A percentile compares a stretch with the other conserved stretches of the same genome.
Conservation (phyloP, 345 rosid genomes). For the Ceriops zippeliana region DNA sequence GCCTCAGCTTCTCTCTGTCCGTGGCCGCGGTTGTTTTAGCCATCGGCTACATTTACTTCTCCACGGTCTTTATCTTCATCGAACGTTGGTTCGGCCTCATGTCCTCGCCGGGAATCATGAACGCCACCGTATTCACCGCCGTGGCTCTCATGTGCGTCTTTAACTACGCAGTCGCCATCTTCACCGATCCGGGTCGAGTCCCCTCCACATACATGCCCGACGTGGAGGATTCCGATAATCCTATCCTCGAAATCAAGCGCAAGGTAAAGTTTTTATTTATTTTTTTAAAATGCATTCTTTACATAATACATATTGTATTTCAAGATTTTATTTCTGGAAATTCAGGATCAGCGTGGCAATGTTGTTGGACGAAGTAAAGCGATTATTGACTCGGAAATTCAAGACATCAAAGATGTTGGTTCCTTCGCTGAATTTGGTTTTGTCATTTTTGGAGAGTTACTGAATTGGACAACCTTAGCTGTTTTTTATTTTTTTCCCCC, state of each 20-base stretch:
- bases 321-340: too few species aligned
- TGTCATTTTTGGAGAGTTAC: neutral
- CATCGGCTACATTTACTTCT: conserved; percentile 59
- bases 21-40: conserved; percentile 59
- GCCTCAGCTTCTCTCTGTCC: conserved; percentile 56
- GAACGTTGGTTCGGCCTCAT: conserved; percentile 87
- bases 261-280: conserved; percentile 42
- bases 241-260: conserved; percentile 89
- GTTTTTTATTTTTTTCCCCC: neutral
- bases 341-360: too few species aligned
- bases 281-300: neutral
- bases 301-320: too few species aligned
- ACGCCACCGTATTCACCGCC: conserved; percentile 65
- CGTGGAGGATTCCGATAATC: conserved; percentile 57
- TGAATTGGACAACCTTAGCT: too few species aligned
- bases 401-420: neutral
- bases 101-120: conserved; percentile 75
- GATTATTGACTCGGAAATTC: neutral
- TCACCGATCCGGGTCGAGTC: conserved; percentile 86
- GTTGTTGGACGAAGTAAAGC: neutral
- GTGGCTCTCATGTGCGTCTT: conserved; percentile 59
- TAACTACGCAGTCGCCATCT: conserved; percentile 55
- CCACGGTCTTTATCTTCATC: conserved; percentile 71
- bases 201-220: conserved; percentile 68
- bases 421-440: neutral